Conservation (phyloP, 768 basidiomycete genomes). For the Wakefieldia striispora region DNA sequence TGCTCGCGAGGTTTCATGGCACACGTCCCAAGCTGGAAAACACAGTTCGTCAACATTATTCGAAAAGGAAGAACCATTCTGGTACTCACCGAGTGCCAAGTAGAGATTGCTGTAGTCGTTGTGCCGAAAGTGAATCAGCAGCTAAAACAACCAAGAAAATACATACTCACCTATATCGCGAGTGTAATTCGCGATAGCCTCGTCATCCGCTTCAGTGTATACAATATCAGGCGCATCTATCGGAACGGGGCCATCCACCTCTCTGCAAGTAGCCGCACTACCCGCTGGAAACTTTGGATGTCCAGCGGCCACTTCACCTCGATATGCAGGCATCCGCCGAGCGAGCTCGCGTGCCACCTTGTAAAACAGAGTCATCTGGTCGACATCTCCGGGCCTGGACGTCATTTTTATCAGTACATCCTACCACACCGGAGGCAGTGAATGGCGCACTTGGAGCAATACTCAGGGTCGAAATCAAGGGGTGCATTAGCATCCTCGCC, state of each 20-base stretch:
- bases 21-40: conserved; percentile 55
- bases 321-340: conserved; percentile 46
- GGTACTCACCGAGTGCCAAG: conserved; percentile 18
- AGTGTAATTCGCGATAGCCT: conserved; percentile 28
- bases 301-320: conserved; percentile 14
- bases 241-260: conserved; percentile 17
- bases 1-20: conserved; percentile 62
- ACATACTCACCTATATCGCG: conserved; percentile 15
- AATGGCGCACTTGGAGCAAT: no score
- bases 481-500: no score
- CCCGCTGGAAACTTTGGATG: conserved; percentile 31
- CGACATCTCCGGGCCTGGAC: conserved; percentile 37
- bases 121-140: neutral
- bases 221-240: conserved; percentile 30
- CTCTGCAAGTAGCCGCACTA: conserved; percentile 28
- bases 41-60: neutral
- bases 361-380: conserved; percentile 48
- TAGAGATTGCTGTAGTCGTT: neutral
- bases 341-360: conserved; percentile 54
- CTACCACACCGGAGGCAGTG: no score
- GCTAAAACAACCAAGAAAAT: no score
- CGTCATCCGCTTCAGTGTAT: conserved; percentile 36
- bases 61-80: no score
- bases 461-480: no score
- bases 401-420: no score